Base-by-base conservation (phyloP, 2,329 filamentous ascomycete species). In the Xylaria sp. region DNA sequence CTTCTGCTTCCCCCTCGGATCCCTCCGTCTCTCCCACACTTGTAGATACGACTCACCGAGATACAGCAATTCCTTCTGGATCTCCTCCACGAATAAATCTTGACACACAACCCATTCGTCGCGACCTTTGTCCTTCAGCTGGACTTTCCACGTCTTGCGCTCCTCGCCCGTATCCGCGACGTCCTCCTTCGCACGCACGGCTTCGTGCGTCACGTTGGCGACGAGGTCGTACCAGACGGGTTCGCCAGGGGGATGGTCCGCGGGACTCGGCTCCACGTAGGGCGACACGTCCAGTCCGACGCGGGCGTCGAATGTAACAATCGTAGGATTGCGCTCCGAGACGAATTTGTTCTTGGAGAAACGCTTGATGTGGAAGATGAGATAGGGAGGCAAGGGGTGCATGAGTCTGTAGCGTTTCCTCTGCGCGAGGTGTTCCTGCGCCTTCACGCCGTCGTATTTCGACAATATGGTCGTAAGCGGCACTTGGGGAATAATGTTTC, bases 341-440 rank as follows among this genome's bases (percentile, higher is more conserved):
- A 99, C 90, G 71, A 99, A 99, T 74, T 97, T 96, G 79, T 99
- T 99, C 66, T 89, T 87, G 67, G 88, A 91, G 81, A 99, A 99
- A 67, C 94, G 91, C 78, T 97, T 97, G 78, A 97, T 88, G 78
- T 99, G 93, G 77, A 99, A 91, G 56, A 94, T 80, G 16, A 99
- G 84, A 72, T 89, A 97, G 0, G 92, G 93, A 0, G 94, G 94
- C 0, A 99, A 81, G 0, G 94, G 94, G 70, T 96, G 92, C 52
- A 96, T 78, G 3, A 99, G 81, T 13, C 93, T 86, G 76, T 97
- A 97, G 39, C 94, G 88, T 69, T 93, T 89, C 64, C 94, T 87
- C 68, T 93, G 90, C 56, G 92, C 89, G 67, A 93, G 84, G 70
- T 93, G 91, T 71, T 99, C 94, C 72, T 96, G 93, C 0, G 91